Evolutionary conservation across 2,329 filamentous ascomycete genomes (phyloP).

Genomic region (Alternaria sp.): DNA sequence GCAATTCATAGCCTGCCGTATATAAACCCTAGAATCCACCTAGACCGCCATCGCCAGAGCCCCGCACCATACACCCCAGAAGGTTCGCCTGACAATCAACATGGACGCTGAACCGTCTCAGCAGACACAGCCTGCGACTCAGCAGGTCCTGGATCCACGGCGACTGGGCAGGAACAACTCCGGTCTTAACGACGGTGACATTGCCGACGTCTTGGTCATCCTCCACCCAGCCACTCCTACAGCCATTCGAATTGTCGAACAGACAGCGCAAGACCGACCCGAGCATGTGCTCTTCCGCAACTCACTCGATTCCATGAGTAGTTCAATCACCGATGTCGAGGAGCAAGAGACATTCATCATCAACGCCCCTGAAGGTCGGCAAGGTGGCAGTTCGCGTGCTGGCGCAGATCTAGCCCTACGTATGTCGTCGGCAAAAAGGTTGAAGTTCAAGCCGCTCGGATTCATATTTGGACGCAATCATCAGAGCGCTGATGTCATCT

Average conservation of each 20-base stretch:
- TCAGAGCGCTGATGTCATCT: conserved; percentile 74
- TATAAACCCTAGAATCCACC: conserved; percentile 4
- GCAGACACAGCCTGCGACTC: conserved; percentile 72
- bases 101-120: conserved; percentile 43
- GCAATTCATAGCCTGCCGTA: background rate
- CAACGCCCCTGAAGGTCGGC: conserved; percentile 49
- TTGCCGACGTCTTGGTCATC: conserved; percentile 88
- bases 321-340: conserved; percentile 49
- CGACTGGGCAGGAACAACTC: conserved; percentile 82
- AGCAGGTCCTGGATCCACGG: conserved; percentile 81
- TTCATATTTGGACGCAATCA: conserved; percentile 87
- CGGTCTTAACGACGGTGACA: conserved; percentile 80
- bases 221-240: conserved; percentile 79
- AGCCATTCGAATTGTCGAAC: conserved; percentile 74
- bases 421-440: conserved; percentile 68
- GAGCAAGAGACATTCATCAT: conserved; percentile 60
- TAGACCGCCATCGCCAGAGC: too few relatives aligned
- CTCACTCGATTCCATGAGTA: conserved; percentile 55
- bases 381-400: conserved; percentile 30
- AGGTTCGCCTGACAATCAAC: background rate
- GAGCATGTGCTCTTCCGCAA: conserved; percentile 65
- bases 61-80: background rate
- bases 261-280: conserved; percentile 61
- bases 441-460: conserved; percentile 74
- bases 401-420: conserved; percentile 76